Evolutionary conservation across 2,329 filamentous ascomycete genomes (phyloP), one percentile per base, ranked within the genome.

Genomic region (Beauveria bassiana): DNA sequence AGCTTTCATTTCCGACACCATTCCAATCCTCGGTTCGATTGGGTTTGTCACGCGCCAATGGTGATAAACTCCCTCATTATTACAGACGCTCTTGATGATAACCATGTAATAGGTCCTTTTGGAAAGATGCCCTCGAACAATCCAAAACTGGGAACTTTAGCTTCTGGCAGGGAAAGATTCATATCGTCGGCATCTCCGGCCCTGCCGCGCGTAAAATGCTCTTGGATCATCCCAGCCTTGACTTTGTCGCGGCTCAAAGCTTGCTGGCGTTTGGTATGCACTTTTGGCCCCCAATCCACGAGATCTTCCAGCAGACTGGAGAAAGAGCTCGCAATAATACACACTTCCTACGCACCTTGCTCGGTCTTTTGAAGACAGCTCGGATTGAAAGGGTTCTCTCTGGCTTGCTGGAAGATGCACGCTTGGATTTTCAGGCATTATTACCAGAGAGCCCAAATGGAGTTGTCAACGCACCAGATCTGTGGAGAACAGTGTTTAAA

Each of bases 81-180:
- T 43, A n/a, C 40, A 43, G 40, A n/a, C 40, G 40, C 40, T 43
- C 40, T 43, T 9, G 3, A 18, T 43, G 40, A 43, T 49, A 38
- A 54, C 31, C 10, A 24, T 40, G 28, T 38, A 9, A 40, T 38
- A 63, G 61, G 61, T n/a, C 18, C 20, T 62, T 59, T 16, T 62
- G 61, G 61, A 31, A 51, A 22, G 38, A 45, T 5, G 42, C 55
- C 14, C 22, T 46, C 4, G 16, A 16, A 7, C 31, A 51, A 16
- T 55, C 62, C 22, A 61, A 31, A 26, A 64, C 58, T 6, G 63
- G 63, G 2, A 40, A 63, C 8, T 65, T 65, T 50, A 65, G 63
- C 46, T 65, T 63, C 26, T 65, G 63, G 63, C 49, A 56, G 10
- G 63, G 63, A 22, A 63, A 60, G 12, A 26, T 38, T 22, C 63